Conservation (phyloP, 805 yeast genomes). For the Wilhelminamyces savonicus region DNA sequence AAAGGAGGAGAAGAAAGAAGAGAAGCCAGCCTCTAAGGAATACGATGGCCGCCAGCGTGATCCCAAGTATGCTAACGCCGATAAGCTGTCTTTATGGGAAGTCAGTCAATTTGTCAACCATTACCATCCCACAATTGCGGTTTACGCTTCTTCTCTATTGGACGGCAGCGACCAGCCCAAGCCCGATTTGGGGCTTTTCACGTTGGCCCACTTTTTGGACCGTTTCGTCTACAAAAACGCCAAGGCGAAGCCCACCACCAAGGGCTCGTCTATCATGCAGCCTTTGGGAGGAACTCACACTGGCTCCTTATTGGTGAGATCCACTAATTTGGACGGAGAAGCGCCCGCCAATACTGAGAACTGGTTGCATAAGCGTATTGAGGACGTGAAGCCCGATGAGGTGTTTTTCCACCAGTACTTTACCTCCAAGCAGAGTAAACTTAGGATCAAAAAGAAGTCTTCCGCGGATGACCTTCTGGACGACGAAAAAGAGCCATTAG, state of each 20-base stretch:
- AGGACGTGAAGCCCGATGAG: conserved; percentile 79
- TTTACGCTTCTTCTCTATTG: conserved; percentile 66
- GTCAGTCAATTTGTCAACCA: conserved; percentile 64
- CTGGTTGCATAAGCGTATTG: conserved; percentile 65
- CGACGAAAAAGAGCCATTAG: conserved; percentile 39
- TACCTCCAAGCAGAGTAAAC: conserved; percentile 45
- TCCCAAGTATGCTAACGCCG: conserved; percentile 88
- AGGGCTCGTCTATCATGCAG: conserved; percentile 95
- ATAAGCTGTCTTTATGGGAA: conserved; percentile 83
- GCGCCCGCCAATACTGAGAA: conserved; percentile 78
- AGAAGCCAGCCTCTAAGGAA: conserved; percentile 2
- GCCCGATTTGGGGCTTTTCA: conserved; percentile 87
- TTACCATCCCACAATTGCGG: conserved; percentile 86
- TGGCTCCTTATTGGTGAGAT: conserved; percentile 59
- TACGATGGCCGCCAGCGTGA: conserved; percentile 90
- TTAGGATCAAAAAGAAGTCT: conserved; percentile 15
- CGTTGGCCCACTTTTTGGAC: conserved; percentile 87
- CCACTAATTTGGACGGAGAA: conserved; percentile 43
- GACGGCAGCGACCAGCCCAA: conserved; percentile 49
- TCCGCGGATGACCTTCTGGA: conserved; percentile 18
- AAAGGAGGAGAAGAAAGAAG: conserved; percentile 6
- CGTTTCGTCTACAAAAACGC: conserved; percentile 93
- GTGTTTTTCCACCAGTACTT: conserved; percentile 84
- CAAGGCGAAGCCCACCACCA: conserved; percentile 63
- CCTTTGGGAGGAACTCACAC: conserved; percentile 86